phyloP scores from a whole-genome alignment of 768 basidiomycete species.

The Favolaschia claudopus region DNA sequence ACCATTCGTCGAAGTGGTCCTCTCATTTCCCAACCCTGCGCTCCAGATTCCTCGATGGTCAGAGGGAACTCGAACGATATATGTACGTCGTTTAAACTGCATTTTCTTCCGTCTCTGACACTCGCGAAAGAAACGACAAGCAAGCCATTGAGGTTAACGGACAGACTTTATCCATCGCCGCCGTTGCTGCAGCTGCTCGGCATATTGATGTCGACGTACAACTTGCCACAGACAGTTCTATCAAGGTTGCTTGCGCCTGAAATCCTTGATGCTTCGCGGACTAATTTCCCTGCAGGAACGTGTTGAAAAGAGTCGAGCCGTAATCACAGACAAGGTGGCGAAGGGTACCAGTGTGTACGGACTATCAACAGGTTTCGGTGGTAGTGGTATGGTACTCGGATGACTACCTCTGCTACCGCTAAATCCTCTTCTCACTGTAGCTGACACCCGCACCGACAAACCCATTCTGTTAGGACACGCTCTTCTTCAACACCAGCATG shows the following conservation, averaged over 20 bases:
- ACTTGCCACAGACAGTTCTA: conserved; percentile 14
- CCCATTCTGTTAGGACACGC: conserved; percentile 69
- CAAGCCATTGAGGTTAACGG: conserved; percentile 66
- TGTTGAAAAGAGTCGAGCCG: conserved; percentile 67
- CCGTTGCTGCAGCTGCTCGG: conserved; percentile 73
- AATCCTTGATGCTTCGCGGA: background rate
- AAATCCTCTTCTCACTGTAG: conserved; percentile 41
- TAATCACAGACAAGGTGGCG: conserved; percentile 74
- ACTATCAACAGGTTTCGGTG: conserved; percentile 82
- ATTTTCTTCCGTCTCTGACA: background rate
- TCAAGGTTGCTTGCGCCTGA: conserved; percentile 6
- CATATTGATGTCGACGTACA: conserved; percentile 53
- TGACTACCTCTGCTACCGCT: background rate
- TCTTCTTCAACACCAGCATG: conserved; percentile 77
- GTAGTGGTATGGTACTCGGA: conserved; percentile 59
- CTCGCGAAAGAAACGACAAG: conserved; percentile 52
- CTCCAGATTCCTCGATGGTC: conserved; percentile 51
- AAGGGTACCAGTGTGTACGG: conserved; percentile 80
- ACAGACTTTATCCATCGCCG: conserved; percentile 68
- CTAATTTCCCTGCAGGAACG: conserved; percentile 41
- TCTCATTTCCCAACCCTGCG: conserved; percentile 32
- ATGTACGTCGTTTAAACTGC: conserved; percentile 46
- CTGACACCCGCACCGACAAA: conserved; percentile 77
- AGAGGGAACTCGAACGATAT: conserved; percentile 62
- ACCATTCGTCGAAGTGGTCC: background rate